These are phyloP conservation scores for Aspergillus ibericus DNA, from an alignment of 2,329 filamentous ascomycete genomes.

Conservation along the genomic window DNA sequence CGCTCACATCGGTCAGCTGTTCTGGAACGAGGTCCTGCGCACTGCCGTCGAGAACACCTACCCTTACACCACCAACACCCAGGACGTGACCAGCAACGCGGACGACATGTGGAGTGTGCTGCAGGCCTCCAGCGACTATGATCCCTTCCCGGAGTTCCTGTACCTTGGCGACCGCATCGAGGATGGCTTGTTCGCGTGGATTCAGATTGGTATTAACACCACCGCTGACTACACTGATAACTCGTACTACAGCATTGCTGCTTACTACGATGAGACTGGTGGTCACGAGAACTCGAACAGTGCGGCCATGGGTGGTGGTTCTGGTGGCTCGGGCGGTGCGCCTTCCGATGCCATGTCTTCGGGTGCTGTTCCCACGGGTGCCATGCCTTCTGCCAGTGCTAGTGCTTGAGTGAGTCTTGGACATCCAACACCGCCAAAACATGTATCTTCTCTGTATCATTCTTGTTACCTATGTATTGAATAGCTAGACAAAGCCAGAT, in stretches of 20 bases:
- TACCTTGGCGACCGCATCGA: conserved; percentile 52
- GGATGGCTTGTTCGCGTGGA: conserved; percentile 53
- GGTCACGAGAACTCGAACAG: conserved; percentile 23
- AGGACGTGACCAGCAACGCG: conserved; percentile 42
- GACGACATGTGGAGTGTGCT: conserved; percentile 45
- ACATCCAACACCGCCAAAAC: too few relatives aligned
- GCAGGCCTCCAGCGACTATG: conserved; percentile 47
- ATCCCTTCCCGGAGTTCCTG: conserved; percentile 56
- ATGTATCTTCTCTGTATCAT: neutral
- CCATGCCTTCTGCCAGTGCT: conserved; percentile 2
- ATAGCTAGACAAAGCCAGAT: neutral
- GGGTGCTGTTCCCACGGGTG: neutral
- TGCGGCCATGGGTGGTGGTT: conserved; percentile 13
- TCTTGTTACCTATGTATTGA: neutral
- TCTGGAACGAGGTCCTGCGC: conserved; percentile 51
- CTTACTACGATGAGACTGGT: conserved; percentile 24
- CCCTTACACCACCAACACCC: conserved; percentile 37
- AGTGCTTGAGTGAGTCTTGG: too few relatives aligned
- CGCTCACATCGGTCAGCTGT: conserved; percentile 53
- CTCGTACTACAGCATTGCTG: conserved; percentile 25
- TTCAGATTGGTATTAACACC: conserved; percentile 49
- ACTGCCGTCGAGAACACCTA: conserved; percentile 44
- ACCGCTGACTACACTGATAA: conserved; percentile 34
- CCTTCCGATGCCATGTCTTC: conserved; percentile 16
- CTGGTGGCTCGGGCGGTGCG: conserved; percentile 9